These are phyloP conservation scores for Metarhizium sp. DNA, from an alignment of 2,329 filamentous ascomycete genomes.

Conservation along the genomic window DNA sequence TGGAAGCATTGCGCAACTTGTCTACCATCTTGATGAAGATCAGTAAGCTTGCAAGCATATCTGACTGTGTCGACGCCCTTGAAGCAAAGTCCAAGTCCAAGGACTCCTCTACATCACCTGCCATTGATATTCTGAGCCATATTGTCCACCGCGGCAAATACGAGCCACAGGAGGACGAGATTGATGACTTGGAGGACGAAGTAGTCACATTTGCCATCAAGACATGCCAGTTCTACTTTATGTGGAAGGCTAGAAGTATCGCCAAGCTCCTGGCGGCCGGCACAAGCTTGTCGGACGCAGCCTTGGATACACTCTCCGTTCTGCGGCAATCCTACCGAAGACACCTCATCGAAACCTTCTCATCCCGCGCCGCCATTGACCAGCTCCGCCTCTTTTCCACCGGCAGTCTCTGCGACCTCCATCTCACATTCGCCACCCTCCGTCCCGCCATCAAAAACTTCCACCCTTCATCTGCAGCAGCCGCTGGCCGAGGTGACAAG, in stretches of 20 bases:
- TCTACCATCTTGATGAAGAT: slow-evolving; percentile 70
- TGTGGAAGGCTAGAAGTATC: slow-evolving; percentile 74
- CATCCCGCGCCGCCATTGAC: slow-evolving; percentile 61
- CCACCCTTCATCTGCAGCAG: slow-evolving; percentile 15
- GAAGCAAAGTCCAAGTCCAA: slow-evolving; percentile 48
- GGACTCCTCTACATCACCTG: slow-evolving; percentile 34
- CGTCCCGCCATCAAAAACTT: slow-evolving; percentile 41
- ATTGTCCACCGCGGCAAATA: slow-evolving; percentile 67
- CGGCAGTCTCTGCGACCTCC: slow-evolving; percentile 70
- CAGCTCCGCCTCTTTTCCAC: slow-evolving; percentile 68
- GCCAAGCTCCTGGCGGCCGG: slow-evolving; percentile 45
- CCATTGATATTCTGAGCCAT: slow-evolving; percentile 62
- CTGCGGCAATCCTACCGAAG: slow-evolving; percentile 48
- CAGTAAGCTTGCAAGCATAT: slow-evolving; percentile 69
- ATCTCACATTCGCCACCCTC: slow-evolving; percentile 69
- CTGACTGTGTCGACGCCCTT: slow-evolving; percentile 66
- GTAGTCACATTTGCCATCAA: slow-evolving; percentile 69
- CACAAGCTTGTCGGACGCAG: slow-evolving; percentile 43
- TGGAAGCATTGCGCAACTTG: slow-evolving; percentile 57
- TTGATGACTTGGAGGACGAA: slow-evolving; percentile 71
- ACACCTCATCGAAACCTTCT: slow-evolving; percentile 59
- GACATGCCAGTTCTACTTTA: slow-evolving; percentile 77
- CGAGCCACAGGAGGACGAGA: slow-evolving; percentile 57
- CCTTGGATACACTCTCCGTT: slow-evolving; percentile 50
- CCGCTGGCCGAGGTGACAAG: slow-evolving; percentile 17